These are phyloP conservation scores for Xylaria venustula DNA, from an alignment of 495 filamentous ascomycete genomes.

Conservation along the genomic window DNA sequence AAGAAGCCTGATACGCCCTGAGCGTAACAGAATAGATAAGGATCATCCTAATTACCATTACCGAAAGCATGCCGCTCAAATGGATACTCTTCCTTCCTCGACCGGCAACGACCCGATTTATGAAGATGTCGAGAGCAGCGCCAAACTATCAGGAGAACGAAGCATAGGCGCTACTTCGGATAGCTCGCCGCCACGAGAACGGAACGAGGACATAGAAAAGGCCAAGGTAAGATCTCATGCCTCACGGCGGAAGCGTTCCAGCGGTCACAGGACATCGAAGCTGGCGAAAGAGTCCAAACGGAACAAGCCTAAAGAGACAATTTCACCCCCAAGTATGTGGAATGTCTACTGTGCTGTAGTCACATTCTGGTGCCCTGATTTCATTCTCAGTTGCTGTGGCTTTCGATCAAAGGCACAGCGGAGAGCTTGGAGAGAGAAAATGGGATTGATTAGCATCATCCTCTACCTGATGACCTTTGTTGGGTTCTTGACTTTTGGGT, in stretches of 20 bases:
- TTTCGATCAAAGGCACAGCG: conserved; percentile 87
- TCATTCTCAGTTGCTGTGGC: conserved; percentile 78
- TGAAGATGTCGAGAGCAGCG: conserved; percentile 60
- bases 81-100: conserved; percentile 82
- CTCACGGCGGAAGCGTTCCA: conserved; percentile 30
- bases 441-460: conserved; percentile 94
- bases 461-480: conserved; percentile 83
- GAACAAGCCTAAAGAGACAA: conserved; percentile 61
- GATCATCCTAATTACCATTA: conserved; percentile 95
- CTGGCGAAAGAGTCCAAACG: conserved; percentile 61
- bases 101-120: conserved; percentile 87
- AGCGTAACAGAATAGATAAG: conserved; percentile 74
- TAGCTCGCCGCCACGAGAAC: conserved; percentile 35
- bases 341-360: conserved; percentile 90
- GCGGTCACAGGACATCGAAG: conserved; percentile 38
- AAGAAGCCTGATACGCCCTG: conserved; percentile 81
- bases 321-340: conserved; percentile 87
- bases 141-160: conserved; percentile 49
- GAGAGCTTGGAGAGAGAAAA: conserved; percentile 97
- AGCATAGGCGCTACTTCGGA: conserved; percentile 40
- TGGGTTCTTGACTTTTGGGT: conserved; percentile 96
- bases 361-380: conserved; percentile 93
- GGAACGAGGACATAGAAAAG: conserved; percentile 40
- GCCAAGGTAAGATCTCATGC: conserved; percentile 17
- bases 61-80: conserved; percentile 83